phyloP scores from a whole-genome alignment of 2,329 filamentous ascomycete species.

The Neoascochyta sp. region DNA sequence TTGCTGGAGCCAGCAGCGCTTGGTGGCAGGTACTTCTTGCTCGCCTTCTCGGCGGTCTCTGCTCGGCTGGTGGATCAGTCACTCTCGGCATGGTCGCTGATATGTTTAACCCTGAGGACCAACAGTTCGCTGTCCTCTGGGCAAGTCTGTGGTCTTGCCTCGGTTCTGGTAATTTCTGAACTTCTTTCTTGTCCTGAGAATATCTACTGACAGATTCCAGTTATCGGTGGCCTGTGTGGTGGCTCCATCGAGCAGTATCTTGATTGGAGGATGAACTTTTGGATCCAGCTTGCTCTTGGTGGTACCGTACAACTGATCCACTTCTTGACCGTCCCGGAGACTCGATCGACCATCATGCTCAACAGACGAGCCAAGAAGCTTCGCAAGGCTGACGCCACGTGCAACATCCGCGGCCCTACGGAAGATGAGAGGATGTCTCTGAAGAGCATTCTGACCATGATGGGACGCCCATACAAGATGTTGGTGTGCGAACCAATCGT shows the following conservation, averaged over 20 bases:
- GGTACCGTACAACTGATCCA: constrained; percentile 64
- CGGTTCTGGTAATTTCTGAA: constrained; percentile 54
- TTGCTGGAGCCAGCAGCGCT: constrained; percentile 56
- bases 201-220: constrained; percentile 64
- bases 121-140: constrained; percentile 63
- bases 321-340: constrained; percentile 68
- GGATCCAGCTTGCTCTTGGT: constrained; percentile 80
- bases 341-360: constrained; percentile 70
- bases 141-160: constrained; percentile 62
- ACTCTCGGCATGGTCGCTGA: constrained; percentile 63
- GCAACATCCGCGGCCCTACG: constrained; percentile 62
- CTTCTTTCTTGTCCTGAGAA: constrained; percentile 1
- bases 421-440: constrained; percentile 49
- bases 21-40: constrained; percentile 65
- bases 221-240: constrained; percentile 74
- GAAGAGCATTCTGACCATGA: constrained; percentile 46
- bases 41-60: constrained; percentile 36
- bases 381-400: constrained; percentile 51
- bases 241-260: constrained; percentile 67
- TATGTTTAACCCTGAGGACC: constrained; percentile 55
- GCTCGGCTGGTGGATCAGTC: constrained; percentile 60
- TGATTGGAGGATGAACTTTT: constrained; percentile 73
- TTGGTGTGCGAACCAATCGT: constrained; percentile 73
- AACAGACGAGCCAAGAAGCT: constrained; percentile 72
- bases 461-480: constrained; percentile 66